Base-by-base conservation (phyloP, 2,329 filamentous ascomycete genomes). In the Alternaria alternata region DNA sequence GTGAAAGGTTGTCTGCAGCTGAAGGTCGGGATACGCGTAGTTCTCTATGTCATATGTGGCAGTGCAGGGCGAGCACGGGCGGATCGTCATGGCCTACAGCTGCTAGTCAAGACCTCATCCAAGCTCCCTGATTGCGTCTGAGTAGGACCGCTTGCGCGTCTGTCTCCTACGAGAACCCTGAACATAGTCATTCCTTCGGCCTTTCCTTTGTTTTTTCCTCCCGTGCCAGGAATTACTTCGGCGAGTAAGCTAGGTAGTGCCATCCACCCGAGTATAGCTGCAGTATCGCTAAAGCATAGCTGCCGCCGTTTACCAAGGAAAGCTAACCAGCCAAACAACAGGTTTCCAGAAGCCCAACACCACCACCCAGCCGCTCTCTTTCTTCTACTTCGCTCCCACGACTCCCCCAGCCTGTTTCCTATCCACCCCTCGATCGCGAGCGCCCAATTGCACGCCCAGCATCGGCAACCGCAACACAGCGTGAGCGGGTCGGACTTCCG, bases 231-330 rank as follows among this genome's bases (percentile, higher is more conserved):
- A 52, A 36, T 32, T 47, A 36, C 32, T 41, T 54, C 55, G 57
- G 57, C 53, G 24, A 56, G 51, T 24, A 46, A 22, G 36, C 32
- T 14, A 47, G 26, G 32, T 51, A 57, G 53, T 57, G 54, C 53
- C 56, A 49, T 30, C 28, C 56, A 42, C 32, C 32, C 52, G 46
- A 44, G 39, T 36, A 57, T n/a, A 51, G 41, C 41, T 57, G 57
- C 57, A 57, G 53, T 26, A 57, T 51, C 57, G 57, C 57, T 57
- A 52, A 59, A 51, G 44, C 51, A 56, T 59, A 59, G 57, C 57
- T 59, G 57, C 57, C 57, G 57, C 46, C 52, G 12, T 51, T 30
- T 51, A 51, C 52, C 52, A 49, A 55, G 41, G 16, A 42, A 60
- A 60, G 57, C 47, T 42, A 57, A 57, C 34, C 57, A 44, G 53